A percentile compares a stretch with the other conserved stretches of the same genome.
Evolutionary conservation across 768 basidiomycete species (phyloP).

Genomic region (Termitomyces titanicus): DNA sequence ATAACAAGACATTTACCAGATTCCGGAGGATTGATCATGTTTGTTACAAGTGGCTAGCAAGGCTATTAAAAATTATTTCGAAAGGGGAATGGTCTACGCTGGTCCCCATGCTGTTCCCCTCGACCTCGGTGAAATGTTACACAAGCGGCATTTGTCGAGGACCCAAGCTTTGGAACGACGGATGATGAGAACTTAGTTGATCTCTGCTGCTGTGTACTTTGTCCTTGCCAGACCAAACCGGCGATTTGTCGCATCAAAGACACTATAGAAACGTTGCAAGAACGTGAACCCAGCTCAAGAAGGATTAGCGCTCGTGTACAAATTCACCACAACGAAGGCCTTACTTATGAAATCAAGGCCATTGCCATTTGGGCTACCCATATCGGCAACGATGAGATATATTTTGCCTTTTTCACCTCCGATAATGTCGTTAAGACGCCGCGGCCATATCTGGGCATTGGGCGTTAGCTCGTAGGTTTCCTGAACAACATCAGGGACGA

Average conservation of each 20-base stretch:
- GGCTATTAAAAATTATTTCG: no score
- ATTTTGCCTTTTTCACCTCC: slow-evolving; percentile 50
- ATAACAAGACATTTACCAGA: no score
- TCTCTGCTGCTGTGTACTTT: slow-evolving; percentile 29
- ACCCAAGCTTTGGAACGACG: no score
- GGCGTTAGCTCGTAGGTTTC: slow-evolving; percentile 51
- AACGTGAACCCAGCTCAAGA: slow-evolving; percentile 47
- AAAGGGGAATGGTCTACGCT: no score
- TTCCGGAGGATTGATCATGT: no score
- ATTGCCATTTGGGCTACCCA: slow-evolving; percentile 45
- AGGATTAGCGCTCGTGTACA: not conserved
- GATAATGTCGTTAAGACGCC: slow-evolving; percentile 50
- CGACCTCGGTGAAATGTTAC: no score
- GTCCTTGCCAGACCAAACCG: slow-evolving; percentile 37
- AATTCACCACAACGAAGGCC: slow-evolving; percentile 1
- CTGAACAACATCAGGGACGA: slow-evolving; percentile 19
- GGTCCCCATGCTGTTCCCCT: no score
- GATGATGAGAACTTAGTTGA: no score
- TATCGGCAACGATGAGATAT: slow-evolving; percentile 54
- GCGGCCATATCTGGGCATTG: slow-evolving; percentile 72
- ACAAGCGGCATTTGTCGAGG: no score
- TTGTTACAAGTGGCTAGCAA: no score
- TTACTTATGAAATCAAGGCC: slow-evolving; percentile 66
- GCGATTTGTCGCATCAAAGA: slow-evolving; percentile 40
- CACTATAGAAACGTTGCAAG: slow-evolving; percentile 60